phyloP scores from a whole-genome alignment of 495 filamentous ascomycete genomes.

The Podospora australis region DNA sequence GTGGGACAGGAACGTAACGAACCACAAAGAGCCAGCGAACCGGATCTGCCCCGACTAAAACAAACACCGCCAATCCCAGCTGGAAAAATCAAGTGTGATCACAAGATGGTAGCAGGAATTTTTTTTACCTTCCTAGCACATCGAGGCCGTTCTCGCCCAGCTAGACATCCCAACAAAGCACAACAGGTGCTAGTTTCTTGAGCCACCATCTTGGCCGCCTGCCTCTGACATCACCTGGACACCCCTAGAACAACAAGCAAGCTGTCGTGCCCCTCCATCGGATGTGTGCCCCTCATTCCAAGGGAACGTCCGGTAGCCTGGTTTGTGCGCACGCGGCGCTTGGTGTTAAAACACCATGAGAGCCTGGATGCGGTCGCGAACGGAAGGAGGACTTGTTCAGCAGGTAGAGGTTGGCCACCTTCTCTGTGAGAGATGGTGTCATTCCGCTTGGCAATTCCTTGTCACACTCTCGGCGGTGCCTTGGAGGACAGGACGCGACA shows the following conservation, averaged over 20 bases:
- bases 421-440: constrained; percentile 19
- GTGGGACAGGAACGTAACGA: too few species aligned
- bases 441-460: constrained; percentile 17
- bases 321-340: neutral
- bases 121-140: constrained; percentile 1
- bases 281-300: constrained; percentile 16
- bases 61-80: neutral
- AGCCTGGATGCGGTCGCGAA: constrained; percentile 5
- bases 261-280: constrained; percentile 16
- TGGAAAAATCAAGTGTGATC: constrained; percentile 12
- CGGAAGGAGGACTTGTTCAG: constrained; percentile 13
- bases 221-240: constrained; percentile 18
- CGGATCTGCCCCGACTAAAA: too few species aligned
- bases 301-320: neutral
- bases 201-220: constrained; percentile 1
- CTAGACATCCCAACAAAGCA: neutral
- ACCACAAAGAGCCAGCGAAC: too few species aligned
- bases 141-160: too few species aligned
- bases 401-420: constrained; percentile 15
- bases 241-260: neutral
- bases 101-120: constrained; percentile 15
- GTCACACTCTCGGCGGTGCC: constrained; percentile 1
- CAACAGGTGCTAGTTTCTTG: neutral
- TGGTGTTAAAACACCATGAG: constrained; percentile 5
- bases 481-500: too few species aligned